A percentile compares a stretch with the other conserved stretches of the same genome.
phyloP scores from a whole-genome alignment of 768 basidiomycete species.

The Psilocybe tampanensis region DNA sequence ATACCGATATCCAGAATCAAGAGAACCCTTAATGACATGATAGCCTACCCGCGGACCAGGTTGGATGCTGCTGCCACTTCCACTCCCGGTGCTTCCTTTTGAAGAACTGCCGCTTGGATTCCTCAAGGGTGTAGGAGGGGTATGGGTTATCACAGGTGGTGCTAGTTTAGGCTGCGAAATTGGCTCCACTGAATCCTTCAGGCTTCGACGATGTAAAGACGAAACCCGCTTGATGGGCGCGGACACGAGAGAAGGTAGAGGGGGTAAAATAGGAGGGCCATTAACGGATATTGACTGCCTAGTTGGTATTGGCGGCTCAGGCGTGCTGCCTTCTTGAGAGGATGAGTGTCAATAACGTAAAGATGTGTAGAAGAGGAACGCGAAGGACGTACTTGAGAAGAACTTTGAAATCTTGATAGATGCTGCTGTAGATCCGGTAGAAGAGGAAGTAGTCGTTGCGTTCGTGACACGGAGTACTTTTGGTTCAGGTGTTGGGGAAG shows the following conservation, averaged over 20 bases:
- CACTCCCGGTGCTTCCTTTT: slow-evolving; percentile 12
- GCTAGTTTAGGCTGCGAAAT: slow-evolving; percentile 7
- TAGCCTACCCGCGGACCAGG: slow-evolving; percentile 5
- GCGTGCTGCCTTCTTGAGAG: slow-evolving; percentile 15
- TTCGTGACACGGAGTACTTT: slow-evolving; percentile 26
- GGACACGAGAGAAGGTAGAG: slow-evolving; percentile 29
- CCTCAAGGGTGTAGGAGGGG: slow-evolving; percentile 35
- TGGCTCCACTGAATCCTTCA: slow-evolving; percentile 20
- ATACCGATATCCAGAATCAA: slow-evolving; percentile 40
- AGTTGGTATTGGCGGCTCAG: slow-evolving; percentile 12
- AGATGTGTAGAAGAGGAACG: not conserved
- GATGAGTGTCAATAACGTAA: slow-evolving; percentile 6
- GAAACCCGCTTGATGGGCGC: slow-evolving; percentile 31
- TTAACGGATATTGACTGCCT: slow-evolving; percentile 2
- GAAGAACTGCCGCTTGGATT: slow-evolving; percentile 6
- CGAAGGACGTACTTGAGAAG: slow-evolving; percentile 30
- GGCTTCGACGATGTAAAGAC: slow-evolving; percentile 27
- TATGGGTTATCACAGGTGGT: slow-evolving; percentile 33
- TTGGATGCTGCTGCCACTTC: slow-evolving; percentile 7
- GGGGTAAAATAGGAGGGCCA: slow-evolving; percentile 19
- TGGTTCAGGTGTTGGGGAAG: slow-evolving; percentile 28
- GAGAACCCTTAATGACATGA: slow-evolving; percentile 29
- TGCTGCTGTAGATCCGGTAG: slow-evolving; percentile 27
- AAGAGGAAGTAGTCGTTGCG: slow-evolving; percentile 29
- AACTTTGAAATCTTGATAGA: slow-evolving; percentile 33